These are phyloP conservation scores for Trypanosoma scelopori DNA, from an alignment of 208 protist genomes.

Conservation along the genomic window DNA sequence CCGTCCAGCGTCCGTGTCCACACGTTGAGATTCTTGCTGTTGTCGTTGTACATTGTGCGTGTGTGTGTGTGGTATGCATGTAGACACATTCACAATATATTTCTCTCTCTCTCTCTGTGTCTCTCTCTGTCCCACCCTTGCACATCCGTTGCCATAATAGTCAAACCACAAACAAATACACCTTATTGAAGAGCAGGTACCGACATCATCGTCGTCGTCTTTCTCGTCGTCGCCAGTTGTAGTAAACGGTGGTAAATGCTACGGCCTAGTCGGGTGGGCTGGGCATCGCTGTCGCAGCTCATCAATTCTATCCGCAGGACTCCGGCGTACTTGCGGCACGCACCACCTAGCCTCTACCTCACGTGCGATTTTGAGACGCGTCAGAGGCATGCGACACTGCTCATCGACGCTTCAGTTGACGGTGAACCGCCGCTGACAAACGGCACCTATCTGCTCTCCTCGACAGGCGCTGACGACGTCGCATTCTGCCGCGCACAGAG, in stretches of 20 bases:
- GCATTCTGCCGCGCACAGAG: conserved; percentile 37
- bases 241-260: conserved; percentile 14
- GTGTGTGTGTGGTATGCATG: conserved; percentile 8
- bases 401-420: conserved; percentile 46
- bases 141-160: too few relatives aligned
- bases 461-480: conserved; percentile 47
- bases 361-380: conserved; percentile 44
- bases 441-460: conserved; percentile 59
- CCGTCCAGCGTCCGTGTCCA: too few relatives aligned
- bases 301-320: conserved; percentile 25
- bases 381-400: conserved; percentile 55
- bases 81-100: conserved; percentile 5
- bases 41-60: too few relatives aligned
- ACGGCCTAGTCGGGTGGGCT: background rate
- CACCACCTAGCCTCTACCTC: conserved; percentile 66
- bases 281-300: conserved; percentile 15
- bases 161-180: too few relatives aligned
- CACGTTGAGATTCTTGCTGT: too few relatives aligned
- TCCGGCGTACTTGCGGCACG: conserved; percentile 59
- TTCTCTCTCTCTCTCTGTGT: conserved; percentile 10
- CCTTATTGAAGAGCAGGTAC: too few relatives aligned
- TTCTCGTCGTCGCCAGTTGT: background rate
- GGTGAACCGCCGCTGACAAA: conserved; percentile 39
- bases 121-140: background rate
- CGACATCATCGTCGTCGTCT: background rate